Conservation (phyloP, 768 basidiomycete species). For the Aureoboletus auriporus region DNA sequence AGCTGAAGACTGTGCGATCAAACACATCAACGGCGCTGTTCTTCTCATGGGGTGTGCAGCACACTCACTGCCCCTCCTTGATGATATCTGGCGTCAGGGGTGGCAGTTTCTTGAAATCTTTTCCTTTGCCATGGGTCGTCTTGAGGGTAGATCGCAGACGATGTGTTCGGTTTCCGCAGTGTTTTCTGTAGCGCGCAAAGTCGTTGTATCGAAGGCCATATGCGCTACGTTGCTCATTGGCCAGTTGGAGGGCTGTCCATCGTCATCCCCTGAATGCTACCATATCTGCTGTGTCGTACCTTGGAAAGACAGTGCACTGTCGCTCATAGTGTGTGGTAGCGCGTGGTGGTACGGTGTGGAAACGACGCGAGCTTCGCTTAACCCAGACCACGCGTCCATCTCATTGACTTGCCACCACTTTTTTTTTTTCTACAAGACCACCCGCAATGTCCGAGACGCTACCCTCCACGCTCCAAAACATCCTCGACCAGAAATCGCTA, state of each 20-base stretch:
- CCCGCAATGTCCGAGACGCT: constrained; percentile 55
- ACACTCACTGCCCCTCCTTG: constrained; percentile 80
- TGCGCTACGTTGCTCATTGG: constrained; percentile 84
- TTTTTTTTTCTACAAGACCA: constrained; percentile 3
- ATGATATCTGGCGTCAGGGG: constrained; percentile 61
- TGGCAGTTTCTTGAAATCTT: constrained; percentile 84
- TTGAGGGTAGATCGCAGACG: constrained; percentile 80
- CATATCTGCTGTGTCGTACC: constrained; percentile 29
- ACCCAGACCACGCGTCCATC: constrained; percentile 19
- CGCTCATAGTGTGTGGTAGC: constrained; percentile 17
- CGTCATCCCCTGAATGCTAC: constrained; percentile 1
- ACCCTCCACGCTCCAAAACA: constrained; percentile 86
- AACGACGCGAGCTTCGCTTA: constrained; percentile 12
- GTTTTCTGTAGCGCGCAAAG: constrained; percentile 85
- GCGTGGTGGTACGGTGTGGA: constrained; percentile 16
- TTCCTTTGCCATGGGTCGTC: constrained; percentile 83
- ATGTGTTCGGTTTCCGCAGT: constrained; percentile 89
- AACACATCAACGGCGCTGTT: constrained; percentile 7
- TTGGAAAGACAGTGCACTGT: constrained; percentile 34
- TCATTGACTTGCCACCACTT: not conserved
- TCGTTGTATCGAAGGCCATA: constrained; percentile 93
- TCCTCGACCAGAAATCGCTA: constrained; percentile 86
- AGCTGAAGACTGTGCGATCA: constrained; percentile 61
- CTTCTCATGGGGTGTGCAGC: not conserved
- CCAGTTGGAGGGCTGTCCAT: constrained; percentile 70